These are phyloP conservation scores for Clonostachys solani DNA, from an alignment of 2,329 filamentous ascomycete genomes.

Conservation along the genomic window DNA sequence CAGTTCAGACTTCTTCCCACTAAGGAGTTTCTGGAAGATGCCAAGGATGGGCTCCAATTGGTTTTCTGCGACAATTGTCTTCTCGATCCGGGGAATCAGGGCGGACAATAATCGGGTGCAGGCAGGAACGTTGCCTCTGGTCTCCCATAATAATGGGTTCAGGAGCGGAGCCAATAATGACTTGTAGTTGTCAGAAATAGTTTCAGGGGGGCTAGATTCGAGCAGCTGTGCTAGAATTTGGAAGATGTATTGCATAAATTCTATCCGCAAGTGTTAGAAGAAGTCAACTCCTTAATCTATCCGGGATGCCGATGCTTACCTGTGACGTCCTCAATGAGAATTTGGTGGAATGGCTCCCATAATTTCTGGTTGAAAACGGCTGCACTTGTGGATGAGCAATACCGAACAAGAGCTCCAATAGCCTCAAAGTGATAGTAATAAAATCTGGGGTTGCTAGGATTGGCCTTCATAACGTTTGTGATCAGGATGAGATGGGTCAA, in stretches of 20 bases:
- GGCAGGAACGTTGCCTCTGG: slow-evolving; percentile 87
- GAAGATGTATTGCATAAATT: slow-evolving; percentile 96
- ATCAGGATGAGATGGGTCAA: slow-evolving; percentile 82
- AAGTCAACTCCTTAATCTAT: slow-evolving; percentile 18
- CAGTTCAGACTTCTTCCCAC: slow-evolving; percentile 76
- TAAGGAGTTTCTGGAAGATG: slow-evolving; percentile 89
- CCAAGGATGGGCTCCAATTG: slow-evolving; percentile 87
- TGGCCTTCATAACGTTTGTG: slow-evolving; percentile 85
- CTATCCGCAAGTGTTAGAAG: slow-evolving; percentile 32
- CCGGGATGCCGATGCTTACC: slow-evolving; percentile 37
- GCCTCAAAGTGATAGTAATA: slow-evolving; percentile 99
- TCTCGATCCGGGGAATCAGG: slow-evolving; percentile 73
- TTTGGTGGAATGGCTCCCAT: slow-evolving; percentile 76
- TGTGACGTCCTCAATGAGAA: slow-evolving; percentile 78
- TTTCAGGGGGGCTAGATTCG: slow-evolving; percentile 76
- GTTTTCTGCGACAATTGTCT: slow-evolving; percentile 70
- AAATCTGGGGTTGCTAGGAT: slow-evolving; percentile 95
- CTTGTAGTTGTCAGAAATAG: slow-evolving; percentile 77
- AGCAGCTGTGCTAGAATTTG: slow-evolving; percentile 89
- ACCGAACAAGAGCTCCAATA: slow-evolving; percentile 77
- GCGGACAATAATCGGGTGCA: slow-evolving; percentile 80
- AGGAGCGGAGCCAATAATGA: slow-evolving; percentile 75
- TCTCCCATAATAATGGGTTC: slow-evolving; percentile 82
- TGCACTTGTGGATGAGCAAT: slow-evolving; percentile 61
- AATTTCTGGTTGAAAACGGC: slow-evolving; percentile 74